phyloP scores from a whole-genome alignment of 2,329 filamentous ascomycete genomes.

The Sphaerulina musiva region DNA sequence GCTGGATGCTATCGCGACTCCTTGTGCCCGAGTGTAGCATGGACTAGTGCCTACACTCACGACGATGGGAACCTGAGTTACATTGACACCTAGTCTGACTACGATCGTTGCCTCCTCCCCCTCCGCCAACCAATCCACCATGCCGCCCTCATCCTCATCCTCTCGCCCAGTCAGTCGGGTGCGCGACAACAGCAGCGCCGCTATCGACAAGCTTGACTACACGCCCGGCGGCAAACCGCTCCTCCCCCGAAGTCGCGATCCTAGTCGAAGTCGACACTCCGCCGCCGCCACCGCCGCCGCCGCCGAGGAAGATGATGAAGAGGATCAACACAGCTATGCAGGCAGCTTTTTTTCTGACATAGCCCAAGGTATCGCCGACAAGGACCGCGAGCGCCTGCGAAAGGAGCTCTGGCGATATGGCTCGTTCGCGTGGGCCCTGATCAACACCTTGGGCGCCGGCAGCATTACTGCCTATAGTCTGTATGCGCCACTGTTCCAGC shows the following conservation, averaged over 20 bases:
- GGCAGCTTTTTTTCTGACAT: conserved; percentile 55
- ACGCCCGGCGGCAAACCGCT: conserved; percentile 38
- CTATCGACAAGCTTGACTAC: conserved; percentile 49
- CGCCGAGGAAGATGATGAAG: too few relatives aligned
- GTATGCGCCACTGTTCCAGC: conserved; percentile 85
- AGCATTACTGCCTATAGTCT: conserved; percentile 91
- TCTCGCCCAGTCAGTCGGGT: conserved; percentile 19
- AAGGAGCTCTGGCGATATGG: conserved; percentile 48
- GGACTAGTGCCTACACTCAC: not conserved
- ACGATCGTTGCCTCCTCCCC: not conserved
- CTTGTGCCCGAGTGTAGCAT: not conserved
- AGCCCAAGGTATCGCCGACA: conserved; percentile 53
- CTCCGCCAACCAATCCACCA: not conserved
- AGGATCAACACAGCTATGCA: conserved; percentile 41
- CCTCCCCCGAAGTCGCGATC: conserved; percentile 31
- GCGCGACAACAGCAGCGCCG: conserved; percentile 16
- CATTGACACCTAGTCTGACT: not conserved
- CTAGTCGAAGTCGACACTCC: conserved; percentile 18
- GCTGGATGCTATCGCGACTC: not conserved
- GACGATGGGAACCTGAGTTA: not conserved
- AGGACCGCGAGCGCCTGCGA: conserved; percentile 50
- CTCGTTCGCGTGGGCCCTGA: conserved; percentile 55
- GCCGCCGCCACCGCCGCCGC: conserved; percentile 26
- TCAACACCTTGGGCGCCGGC: conserved; percentile 71
- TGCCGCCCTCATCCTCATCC: conserved; percentile 3